phyloP scores from a whole-genome alignment of 2,329 filamentous ascomycete species.

The Cercospora citrullina region DNA sequence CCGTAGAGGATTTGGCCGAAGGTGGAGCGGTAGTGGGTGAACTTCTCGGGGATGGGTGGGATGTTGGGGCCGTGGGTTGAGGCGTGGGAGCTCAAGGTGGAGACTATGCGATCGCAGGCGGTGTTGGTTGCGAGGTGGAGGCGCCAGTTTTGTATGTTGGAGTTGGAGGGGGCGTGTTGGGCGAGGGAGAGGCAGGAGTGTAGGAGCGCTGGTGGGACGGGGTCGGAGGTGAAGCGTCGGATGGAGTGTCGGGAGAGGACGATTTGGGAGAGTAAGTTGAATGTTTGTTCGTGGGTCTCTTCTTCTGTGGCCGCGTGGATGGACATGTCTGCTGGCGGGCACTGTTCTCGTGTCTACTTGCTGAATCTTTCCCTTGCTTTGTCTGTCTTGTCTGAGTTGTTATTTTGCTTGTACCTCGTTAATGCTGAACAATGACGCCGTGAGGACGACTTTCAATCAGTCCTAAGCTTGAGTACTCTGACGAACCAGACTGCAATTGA shows the following conservation, averaged over 20 bases:
- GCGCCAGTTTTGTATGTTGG: slow-evolving; percentile 28
- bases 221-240: slow-evolving; percentile 20
- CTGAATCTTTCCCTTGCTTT: background rate
- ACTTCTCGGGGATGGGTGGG: slow-evolving; percentile 24
- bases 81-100: slow-evolving; percentile 18
- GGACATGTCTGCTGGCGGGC: background rate
- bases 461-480: too few relatives aligned
- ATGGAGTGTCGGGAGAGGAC: slow-evolving; percentile 20
- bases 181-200: slow-evolving; percentile 20
- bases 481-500: too few relatives aligned
- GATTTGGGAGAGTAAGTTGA: background rate
- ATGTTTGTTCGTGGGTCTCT: background rate
- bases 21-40: slow-evolving; percentile 28
- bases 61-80: slow-evolving; percentile 18
- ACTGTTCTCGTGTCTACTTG: background rate
- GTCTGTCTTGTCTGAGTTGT: background rate
- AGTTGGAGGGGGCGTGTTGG: slow-evolving; percentile 26
- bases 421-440: background rate
- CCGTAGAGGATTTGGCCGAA: slow-evolving; percentile 31
- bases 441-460: background rate
- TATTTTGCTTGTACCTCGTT: background rate
- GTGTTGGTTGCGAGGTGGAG: slow-evolving; percentile 22
- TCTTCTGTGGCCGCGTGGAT: background rate
- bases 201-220: slow-evolving; percentile 16
- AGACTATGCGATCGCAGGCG: slow-evolving; percentile 25